These are phyloP conservation scores for Rhynchospora tenuis DNA, from an alignment of 176 grass and related monocot species.

Conservation along the genomic window DNA sequence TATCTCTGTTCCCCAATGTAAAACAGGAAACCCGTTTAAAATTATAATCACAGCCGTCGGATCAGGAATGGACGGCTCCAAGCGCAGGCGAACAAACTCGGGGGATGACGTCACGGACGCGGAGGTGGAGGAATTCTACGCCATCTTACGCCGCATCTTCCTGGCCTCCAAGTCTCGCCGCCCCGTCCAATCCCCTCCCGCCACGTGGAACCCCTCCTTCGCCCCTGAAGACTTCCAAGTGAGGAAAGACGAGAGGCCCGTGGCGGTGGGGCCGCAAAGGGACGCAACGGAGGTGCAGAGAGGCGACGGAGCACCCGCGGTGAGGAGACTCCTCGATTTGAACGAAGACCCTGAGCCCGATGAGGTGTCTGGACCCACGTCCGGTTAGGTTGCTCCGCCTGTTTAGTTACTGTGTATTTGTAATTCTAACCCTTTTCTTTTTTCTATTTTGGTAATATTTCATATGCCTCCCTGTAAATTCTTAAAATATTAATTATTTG, in stretches of 20 bases:
- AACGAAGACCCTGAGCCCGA: conserved; percentile 73
- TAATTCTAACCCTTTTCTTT: no score
- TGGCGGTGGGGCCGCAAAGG: no score
- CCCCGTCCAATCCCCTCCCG: neutral
- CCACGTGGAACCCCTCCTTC: conserved; percentile 62
- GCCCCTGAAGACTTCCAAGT: conserved; percentile 61
- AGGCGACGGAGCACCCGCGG: conserved; percentile 17
- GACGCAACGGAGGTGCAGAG: conserved; percentile 7
- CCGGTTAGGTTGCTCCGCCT: neutral
- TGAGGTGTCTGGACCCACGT: neutral
- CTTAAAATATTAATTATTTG: no score
- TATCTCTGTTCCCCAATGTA: conserved; percentile 19
- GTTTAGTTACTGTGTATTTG: no score
- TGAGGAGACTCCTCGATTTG: conserved; percentile 38
- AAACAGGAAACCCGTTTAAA: neutral
- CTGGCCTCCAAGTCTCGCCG: conserved; percentile 28
- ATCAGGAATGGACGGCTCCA: conserved; percentile 6
- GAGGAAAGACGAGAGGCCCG: neutral
- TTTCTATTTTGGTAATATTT: no score
- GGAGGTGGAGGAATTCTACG: conserved; percentile 89
- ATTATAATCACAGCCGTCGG: conserved; percentile 29
- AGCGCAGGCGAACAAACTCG: neutral
- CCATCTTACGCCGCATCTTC: conserved; percentile 68
- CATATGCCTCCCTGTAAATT: no score
- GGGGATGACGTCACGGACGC: conserved; percentile 43